Percentiles rank a stretch among this genome's conserved stretches.
Evolutionary conservation across 768 basidiomycete species (phyloP).

Genomic region (Trametopsis cervina): DNA sequence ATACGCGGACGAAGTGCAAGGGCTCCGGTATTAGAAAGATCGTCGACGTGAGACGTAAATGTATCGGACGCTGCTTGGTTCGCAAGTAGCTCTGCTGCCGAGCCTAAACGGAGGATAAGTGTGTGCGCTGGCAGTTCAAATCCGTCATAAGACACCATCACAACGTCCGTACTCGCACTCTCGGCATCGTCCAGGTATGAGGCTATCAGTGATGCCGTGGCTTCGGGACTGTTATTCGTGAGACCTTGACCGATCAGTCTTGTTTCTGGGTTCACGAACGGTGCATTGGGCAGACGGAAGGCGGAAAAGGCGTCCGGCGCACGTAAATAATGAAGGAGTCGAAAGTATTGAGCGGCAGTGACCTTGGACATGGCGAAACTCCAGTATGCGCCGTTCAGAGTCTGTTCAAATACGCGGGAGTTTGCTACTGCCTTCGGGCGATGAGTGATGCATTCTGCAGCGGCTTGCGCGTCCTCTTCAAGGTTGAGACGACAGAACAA

Average conservation of each 20-base stretch:
- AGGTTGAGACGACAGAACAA: conserved; percentile 14
- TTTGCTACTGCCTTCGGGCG: neutral
- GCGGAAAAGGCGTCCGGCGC: neutral
- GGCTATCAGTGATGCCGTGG: neutral
- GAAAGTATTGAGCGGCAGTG: conserved; percentile 12
- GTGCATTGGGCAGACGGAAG: too few relatives aligned
- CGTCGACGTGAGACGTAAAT: neutral
- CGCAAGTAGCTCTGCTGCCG: neutral
- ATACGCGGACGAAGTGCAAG: neutral
- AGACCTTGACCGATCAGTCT: neutral
- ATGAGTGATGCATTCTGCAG: neutral
- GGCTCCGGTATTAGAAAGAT: neutral
- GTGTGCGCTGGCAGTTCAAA: neutral
- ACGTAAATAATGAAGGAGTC: conserved; percentile 11
- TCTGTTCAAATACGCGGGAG: neutral
- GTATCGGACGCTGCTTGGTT: neutral
- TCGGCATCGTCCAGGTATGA: neutral
- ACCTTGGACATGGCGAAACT: conserved; percentile 12
- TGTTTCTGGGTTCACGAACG: neutral
- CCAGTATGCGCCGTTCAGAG: conserved; percentile 6
- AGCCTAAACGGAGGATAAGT: neutral
- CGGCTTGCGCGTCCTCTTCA: conserved; percentile 14
- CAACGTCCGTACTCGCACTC: neutral
- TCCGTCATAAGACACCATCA: neutral
- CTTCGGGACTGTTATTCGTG: neutral